Base-by-base conservation (phyloP, 2,329 filamentous ascomycete species). In the Trichophyton rubrum region DNA sequence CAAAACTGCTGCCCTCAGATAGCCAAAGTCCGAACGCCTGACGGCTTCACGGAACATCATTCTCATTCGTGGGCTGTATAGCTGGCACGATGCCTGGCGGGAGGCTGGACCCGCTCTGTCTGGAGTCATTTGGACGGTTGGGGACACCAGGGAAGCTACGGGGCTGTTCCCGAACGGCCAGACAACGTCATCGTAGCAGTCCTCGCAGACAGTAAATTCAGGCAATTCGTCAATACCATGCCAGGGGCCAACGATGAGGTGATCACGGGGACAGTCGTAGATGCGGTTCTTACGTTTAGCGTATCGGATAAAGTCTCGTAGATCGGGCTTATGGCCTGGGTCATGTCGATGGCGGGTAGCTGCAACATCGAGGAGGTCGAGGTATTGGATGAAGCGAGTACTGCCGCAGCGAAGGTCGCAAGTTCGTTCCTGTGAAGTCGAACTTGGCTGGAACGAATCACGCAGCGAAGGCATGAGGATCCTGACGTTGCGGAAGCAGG, bases 151-250 rank as follows among this genome's bases (percentile, higher is more conserved):
- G 11, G 80, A 75, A 8, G 87, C 84, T 24, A 91, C 77, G 0
- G 80, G 74, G 45, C 74, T 75, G 43, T 79, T 73, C 2, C 79
- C 76, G 58, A 84, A 77, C 0, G 90, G 90, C 72, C 82, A 83
- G n/a, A 96, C 83, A 0, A 89, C 82, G 22, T 89, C 85, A 15
- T 89, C 82, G 70, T 88, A 96, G 72, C 91, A 97, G 72, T 92
- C 89, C 64, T 88, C 84, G 72, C 91, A 97, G 3, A 95, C 86
- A 0, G 87, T 90, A 67, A 96, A 84, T 56, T 90, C 82, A 0
- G 87, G 88, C 0, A 95, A 75, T 13, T 82, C 78, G 0, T 87
- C 83, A 71, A 95, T 89, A 60, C 82, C 85, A 71, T 95, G 85
- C 91, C 91, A 96, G 11, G 79, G 80, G 60, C 83, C 80, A n/a